These are phyloP conservation scores for Bonia amplexicaulis DNA, from an alignment of 176 grass and related monocot species.

Conservation along the genomic window DNA sequence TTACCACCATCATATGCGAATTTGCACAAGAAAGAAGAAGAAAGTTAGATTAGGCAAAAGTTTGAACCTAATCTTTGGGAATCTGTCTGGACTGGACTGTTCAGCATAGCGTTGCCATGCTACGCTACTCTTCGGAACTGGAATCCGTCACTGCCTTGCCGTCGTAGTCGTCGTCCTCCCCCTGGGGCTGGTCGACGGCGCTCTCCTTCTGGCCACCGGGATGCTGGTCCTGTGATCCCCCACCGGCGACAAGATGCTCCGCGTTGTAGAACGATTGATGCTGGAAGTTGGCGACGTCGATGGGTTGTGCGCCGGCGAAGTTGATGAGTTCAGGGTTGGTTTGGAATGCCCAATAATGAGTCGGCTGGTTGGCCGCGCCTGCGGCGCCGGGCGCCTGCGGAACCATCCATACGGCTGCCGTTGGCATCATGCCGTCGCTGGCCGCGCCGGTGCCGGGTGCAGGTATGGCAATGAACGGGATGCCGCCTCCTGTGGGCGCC, in stretches of 20 bases:
- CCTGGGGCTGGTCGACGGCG: neutral
- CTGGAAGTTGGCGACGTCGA: conserved; percentile 12
- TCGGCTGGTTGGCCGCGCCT: conserved; percentile 20
- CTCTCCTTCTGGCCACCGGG: neutral
- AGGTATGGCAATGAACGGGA: conserved; percentile 57
- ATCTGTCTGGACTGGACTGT: neutral
- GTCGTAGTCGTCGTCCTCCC: conserved; percentile 34
- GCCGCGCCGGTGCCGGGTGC: neutral
- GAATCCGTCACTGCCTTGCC: conserved; percentile 45
- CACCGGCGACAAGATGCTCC: neutral
- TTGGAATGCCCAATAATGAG: conserved; percentile 54
- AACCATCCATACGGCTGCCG: conserved; percentile 66
- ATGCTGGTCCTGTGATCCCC: conserved; percentile 27
- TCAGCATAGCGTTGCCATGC: neutral
- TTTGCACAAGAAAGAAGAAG: neutral
- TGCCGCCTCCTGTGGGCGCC: conserved; percentile 35
- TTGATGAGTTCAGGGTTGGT: conserved; percentile 45
- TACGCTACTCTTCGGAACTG: conserved; percentile 40
- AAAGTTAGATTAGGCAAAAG: neutral
- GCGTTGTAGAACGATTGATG: neutral
- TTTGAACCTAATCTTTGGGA: neutral
- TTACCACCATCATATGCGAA: neutral
- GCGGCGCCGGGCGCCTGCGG: conserved; percentile 30
- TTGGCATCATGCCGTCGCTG: conserved; percentile 24
- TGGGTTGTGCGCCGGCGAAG: conserved; percentile 24